Evolutionary conservation across 106 monocot species (phyloP), one percentile per base, ranked within the genome.

Genomic region (Allium cepa): DNA sequence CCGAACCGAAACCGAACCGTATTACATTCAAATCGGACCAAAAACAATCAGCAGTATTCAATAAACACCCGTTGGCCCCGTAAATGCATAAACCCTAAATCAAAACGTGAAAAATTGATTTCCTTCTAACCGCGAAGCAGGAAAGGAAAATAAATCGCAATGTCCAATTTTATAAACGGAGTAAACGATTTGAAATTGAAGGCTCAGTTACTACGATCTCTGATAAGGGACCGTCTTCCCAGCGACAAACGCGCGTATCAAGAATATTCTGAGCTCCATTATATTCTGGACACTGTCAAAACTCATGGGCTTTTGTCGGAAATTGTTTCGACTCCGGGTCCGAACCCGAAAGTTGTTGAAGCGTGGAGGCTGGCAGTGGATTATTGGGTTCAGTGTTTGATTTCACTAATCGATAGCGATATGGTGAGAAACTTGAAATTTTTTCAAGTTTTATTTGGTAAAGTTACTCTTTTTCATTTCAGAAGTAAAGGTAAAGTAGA

Each of bases 361-460:
- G 77, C 71, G 12, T 96, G 95, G 95, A 75, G 57, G 16, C 50
- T 62, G 22, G 85, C 91, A 51, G 81, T 96, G 15, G 95, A 96
- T 47, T 73, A 74, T 4, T 96, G 91, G 95, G 76, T 83, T 60
- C 86, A 88, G 8, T 76, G 85, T n/a, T 8, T 86, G n/a, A 17
- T 85, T 51, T 46, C 69, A 49, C 72, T 91, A 15, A 69, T 75
- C 17, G 73, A 76, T 3, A 77, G 73, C 28, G 67, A 70, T 7
- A 76, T 72, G 90, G 94, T 94, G 36, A 78, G 18, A 9, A 7
- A n/a, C 17, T 74, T 46, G 10, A 15, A 17, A 47, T 0, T 60
- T 47, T 22, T 50, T 14, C 4, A 65, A 45, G 12, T 52, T 60
- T 75, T 1, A 3, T 9, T 22, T 46, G 8, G 2, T 9, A 61